phyloP scores from a whole-genome alignment of 768 basidiomycete species.

The Trametes punicea region DNA sequence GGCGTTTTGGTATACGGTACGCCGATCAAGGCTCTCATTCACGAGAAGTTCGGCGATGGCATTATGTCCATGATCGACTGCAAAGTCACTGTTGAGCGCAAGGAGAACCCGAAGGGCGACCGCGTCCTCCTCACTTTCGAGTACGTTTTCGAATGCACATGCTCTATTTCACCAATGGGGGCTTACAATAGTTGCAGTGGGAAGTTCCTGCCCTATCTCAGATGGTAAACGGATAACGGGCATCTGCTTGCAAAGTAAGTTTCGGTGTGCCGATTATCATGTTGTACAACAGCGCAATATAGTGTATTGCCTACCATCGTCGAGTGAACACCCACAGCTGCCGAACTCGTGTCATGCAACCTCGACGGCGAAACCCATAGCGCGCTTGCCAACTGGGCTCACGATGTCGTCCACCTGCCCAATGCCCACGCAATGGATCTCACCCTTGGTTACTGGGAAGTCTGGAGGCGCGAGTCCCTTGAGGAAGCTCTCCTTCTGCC shows the following conservation, averaged over 20 bases:
- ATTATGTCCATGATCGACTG: conserved; percentile 92
- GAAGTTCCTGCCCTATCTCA: conserved; percentile 73
- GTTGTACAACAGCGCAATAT: conserved; percentile 6
- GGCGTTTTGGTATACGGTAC: conserved; percentile 74
- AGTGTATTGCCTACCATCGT: neutral
- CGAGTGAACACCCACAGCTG: neutral
- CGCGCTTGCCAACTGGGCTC: conserved; percentile 33
- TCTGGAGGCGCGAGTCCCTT: conserved; percentile 65
- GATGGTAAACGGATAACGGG: conserved; percentile 42
- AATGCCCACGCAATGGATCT: conserved; percentile 37
- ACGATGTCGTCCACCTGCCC: conserved; percentile 40
- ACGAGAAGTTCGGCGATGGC: conserved; percentile 86
- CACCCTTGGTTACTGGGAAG: conserved; percentile 51
- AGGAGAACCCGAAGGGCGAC: conserved; percentile 75
- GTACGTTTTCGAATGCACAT: conserved; percentile 40
- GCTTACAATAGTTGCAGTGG: conserved; percentile 42
- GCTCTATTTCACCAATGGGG: neutral
- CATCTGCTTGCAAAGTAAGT: neutral
- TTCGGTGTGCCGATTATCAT: neutral
- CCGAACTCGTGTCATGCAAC: conserved; percentile 14
- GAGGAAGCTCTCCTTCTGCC: conserved; percentile 62
- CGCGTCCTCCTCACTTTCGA: conserved; percentile 78
- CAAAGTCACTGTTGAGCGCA: conserved; percentile 61
- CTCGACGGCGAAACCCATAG: conserved; percentile 43
- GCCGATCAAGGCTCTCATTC: conserved; percentile 77